phyloP scores from a whole-genome alignment of 2,329 filamentous ascomycete genomes.

The Huntiella savannae region DNA sequence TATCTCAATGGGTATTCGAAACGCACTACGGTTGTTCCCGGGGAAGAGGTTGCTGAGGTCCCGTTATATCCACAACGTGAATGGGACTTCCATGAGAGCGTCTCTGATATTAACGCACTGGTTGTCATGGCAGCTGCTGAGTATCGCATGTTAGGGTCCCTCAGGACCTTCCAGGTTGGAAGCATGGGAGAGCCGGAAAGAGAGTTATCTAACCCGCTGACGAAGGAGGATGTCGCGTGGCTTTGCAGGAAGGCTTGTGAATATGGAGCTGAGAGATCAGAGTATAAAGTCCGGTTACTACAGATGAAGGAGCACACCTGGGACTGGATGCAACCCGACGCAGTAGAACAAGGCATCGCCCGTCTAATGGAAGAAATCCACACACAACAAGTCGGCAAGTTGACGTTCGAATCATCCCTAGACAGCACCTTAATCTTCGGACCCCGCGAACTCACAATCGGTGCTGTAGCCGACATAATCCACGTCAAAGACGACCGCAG shows the following conservation, averaged over 20 bases:
- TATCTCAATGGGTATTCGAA: neutral
- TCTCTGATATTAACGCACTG: conserved; percentile 17
- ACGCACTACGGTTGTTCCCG: neutral
- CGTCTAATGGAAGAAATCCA: conserved; percentile 13
- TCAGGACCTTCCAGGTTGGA: conserved; percentile 11
- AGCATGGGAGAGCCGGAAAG: neutral
- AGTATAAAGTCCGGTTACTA: conserved; percentile 14
- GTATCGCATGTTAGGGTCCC: conserved; percentile 12
- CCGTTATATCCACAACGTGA: conserved; percentile 7
- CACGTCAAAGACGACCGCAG: neutral
- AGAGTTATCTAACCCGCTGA: neutral
- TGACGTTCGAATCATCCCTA: conserved; percentile 2
- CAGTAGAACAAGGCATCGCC: conserved; percentile 13
- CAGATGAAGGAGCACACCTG: conserved; percentile 16
- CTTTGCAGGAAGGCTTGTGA: conserved; percentile 16
- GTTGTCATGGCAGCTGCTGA: conserved; percentile 16
- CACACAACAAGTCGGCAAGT: neutral
- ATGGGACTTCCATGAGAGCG: conserved; percentile 14
- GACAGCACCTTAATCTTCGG: neutral
- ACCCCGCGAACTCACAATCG: too few species aligned
- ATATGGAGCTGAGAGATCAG: conserved; percentile 14
- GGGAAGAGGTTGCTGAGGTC: neutral
- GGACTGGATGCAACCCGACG: conserved; percentile 15
- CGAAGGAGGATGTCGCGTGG: conserved; percentile 12
- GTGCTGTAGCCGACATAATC: too few species aligned